Evolutionary conservation across 2,329 filamentous ascomycete species (phyloP).

Genomic region (Aulographum hederae): DNA sequence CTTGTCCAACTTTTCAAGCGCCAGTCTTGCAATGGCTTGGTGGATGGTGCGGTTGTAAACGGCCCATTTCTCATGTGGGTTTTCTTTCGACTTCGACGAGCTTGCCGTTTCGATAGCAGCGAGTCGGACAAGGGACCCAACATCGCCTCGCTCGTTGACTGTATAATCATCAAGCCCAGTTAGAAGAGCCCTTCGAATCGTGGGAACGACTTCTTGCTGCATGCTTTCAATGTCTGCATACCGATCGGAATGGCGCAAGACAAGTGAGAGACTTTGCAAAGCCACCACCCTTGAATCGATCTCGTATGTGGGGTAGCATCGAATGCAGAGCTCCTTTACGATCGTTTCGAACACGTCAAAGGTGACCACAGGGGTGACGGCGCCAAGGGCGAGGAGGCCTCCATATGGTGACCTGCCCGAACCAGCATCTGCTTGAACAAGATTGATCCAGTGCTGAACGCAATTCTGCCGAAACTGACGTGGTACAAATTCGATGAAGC

Average conservation of each 20-base stretch:
- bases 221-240: too few species aligned
- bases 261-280: too few species aligned
- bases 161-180: constrained; percentile 69
- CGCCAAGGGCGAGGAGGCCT: constrained; percentile 27
- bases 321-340: constrained; percentile 13
- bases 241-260: too few species aligned
- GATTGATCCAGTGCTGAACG: background rate
- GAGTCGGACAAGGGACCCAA: constrained; percentile 70
- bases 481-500: too few species aligned
- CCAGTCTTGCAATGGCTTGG: constrained; percentile 42
- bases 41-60: constrained; percentile 7
- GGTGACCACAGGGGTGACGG: too few species aligned
- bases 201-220: too few species aligned
- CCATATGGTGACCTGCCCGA: too few species aligned
- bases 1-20: constrained; percentile 79
- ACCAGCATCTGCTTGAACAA: constrained; percentile 19
- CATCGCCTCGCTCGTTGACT: constrained; percentile 71
- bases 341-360: constrained; percentile 7
- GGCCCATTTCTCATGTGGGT: background rate
- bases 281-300: constrained; percentile 27
- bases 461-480: too few species aligned
- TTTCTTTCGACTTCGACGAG: background rate
- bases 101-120: constrained; percentile 44
- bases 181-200: constrained; percentile 14
- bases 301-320: constrained; percentile 17